Base-by-base conservation (phyloP, 345 rosid species). In the Tarenaya hassleriana region DNA sequence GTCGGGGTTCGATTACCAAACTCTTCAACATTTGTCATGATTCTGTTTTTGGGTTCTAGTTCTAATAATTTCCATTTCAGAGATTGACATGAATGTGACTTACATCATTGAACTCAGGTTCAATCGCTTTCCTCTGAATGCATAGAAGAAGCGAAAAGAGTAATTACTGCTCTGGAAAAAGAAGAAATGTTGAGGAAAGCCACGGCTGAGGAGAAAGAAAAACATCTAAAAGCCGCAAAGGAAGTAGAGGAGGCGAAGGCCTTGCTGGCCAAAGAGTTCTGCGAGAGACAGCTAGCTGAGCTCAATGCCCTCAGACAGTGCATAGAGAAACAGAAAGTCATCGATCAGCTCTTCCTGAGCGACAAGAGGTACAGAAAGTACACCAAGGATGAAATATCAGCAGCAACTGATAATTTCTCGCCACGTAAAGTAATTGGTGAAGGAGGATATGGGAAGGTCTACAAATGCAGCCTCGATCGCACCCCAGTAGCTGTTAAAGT, bases 381-480 rank as follows among this genome's bases (percentile, higher is more conserved):
- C 77, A 69, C 77, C 6, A 68, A 41, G 49, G 74, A 75, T 49
- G 94, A 86, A 33, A 71, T 86, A 16, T 69, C 74, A 71, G 46
- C 63, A 42, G 95, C 91, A 11, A 86, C 97, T 5, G 62, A 72
- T 63, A 77, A 51, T 56, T 86, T 86, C 78, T 83, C 81, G 13
- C 64, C 77, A 54, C 49, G 52, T 49, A 76, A 73, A 19, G 64
- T 86, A 48, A 86, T 90, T 47, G 97, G 95, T 18, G 81, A 81
- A 71, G 97, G 97, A 71, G 82, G 80, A 35, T 90, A 78, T n/a
- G 95, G 95, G 8, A 81, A 80, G 66, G 94, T 90, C 32, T 90
- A 90, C 73, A 83, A 75, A 72, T 75, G 95, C 79, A 72, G 60
- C 52, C 84, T 90, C 18, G 78, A 90, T 65, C 88, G 68, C 58